Base-by-base conservation (phyloP, 2,329 filamentous ascomycete species). In the Curvularia eragrostidis region DNA sequence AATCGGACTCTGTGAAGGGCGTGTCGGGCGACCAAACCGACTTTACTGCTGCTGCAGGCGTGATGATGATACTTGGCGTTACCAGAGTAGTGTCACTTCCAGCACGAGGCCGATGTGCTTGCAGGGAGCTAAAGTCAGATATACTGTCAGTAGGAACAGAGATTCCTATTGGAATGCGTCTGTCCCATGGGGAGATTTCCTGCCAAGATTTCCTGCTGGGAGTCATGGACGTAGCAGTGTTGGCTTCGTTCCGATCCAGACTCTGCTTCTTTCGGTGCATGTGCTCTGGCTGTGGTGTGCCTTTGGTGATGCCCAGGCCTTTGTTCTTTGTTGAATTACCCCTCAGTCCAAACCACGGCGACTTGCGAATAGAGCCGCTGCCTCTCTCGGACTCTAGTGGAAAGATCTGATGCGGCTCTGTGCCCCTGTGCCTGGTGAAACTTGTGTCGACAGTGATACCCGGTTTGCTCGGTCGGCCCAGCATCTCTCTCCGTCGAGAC, bases 121-220 rank as follows among this genome's bases (percentile, higher is more conserved):
- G 67, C 48, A 75, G 72, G 9, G 70, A 66, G 50, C 70, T 71
- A 52, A 76, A 74, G 36, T 77, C 75, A 26, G 80, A 67, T 76
- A 84, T 39, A 73, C 77, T 65, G 44, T 84, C 82, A 13, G 85
- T 83, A 2, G 89, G 85, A 44, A 91, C 79, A 13, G 85, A 83
- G 49, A 92, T 86, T 12, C 89, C 89, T 63, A 91, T 92, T 41
- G 89, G 83, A 58, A 92, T 92, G 1, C 87, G 87, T n/a, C 86
- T 82, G 66, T 89, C 87, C 56, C 84, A 85, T 0, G 89, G 89
- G 13, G 89, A 91, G 3, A 91, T 80, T 59, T 87, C 85, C 32
- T 73, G 68, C 71, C 63, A 78, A 26, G 61, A 69, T 58, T 67
- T 74, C 48, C 61, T 68, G 39, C 66, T 66, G 46, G 73, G 63